phyloP scores from a whole-genome alignment of 192 early-diverging fungal species.

The Powellomyces hirtus region DNA sequence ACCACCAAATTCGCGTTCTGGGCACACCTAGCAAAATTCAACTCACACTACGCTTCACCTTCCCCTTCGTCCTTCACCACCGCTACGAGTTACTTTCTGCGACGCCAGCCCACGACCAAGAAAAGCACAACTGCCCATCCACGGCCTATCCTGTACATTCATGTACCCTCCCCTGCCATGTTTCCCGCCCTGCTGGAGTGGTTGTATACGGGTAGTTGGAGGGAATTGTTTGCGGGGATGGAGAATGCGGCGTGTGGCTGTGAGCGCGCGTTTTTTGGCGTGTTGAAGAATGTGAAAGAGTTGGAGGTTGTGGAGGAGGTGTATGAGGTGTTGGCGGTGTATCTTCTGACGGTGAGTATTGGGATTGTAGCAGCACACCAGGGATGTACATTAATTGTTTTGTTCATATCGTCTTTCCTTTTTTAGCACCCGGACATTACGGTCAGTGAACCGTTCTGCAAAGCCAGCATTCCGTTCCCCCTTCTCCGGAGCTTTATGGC shows the following conservation, averaged over 20 bases:
- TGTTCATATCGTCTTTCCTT: not conserved
- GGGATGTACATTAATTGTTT: not conserved
- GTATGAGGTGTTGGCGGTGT: constrained; percentile 2
- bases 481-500: not conserved
- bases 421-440: not conserved
- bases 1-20: not conserved
- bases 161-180: not conserved
- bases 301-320: not conserved
- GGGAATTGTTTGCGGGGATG: not conserved
- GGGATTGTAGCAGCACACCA: not conserved
- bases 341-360: not conserved
- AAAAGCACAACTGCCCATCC: not conserved
- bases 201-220: constrained; percentile 5
- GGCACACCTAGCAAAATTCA: not conserved
- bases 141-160: not conserved
- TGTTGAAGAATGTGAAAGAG: not conserved
- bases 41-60: not conserved
- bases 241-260: not conserved
- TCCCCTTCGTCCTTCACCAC: not conserved
- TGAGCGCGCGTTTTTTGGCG: not conserved
- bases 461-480: not conserved
- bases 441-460: not conserved
- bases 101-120: too few species aligned
- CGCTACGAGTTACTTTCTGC: too few species aligned
- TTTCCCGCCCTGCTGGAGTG: not conserved